Conservation (phyloP, 345 rosid genomes). For the Populus pruinosa region DNA sequence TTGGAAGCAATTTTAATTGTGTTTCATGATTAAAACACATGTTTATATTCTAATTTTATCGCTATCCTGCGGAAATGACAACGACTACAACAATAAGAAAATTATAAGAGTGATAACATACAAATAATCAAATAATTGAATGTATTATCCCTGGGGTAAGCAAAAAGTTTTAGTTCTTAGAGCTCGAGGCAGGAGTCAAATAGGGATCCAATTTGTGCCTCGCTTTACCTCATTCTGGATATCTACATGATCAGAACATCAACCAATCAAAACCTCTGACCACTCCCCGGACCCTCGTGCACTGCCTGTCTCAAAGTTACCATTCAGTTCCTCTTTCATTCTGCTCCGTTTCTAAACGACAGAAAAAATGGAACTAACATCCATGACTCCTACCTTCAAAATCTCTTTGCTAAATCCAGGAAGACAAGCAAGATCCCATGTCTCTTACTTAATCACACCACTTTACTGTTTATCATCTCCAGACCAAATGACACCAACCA, state of each 20-base stretch:
- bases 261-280: background rate
- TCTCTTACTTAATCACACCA: background rate
- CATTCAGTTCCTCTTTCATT: background rate
- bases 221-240: background rate
- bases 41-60: too few species aligned
- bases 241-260: background rate
- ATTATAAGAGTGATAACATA: too few species aligned
- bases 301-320: background rate
- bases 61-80: too few species aligned
- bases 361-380: background rate
- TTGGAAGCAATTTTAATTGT: too few species aligned
- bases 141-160: too few species aligned
- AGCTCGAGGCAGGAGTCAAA: background rate
- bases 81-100: too few species aligned
- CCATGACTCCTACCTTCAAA: constrained; percentile 1
- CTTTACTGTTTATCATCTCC: background rate
- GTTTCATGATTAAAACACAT: too few species aligned
- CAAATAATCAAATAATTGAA: too few species aligned
- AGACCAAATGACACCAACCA: background rate
- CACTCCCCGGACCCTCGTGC: too few species aligned
- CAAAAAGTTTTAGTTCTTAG: background rate
- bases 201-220: constrained; percentile 5
- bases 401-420: background rate
- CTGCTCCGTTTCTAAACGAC: background rate
- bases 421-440: background rate